Conservation (phyloP, 2,329 filamentous ascomycete genomes). For the Ophiosphaerella korrae region DNA sequence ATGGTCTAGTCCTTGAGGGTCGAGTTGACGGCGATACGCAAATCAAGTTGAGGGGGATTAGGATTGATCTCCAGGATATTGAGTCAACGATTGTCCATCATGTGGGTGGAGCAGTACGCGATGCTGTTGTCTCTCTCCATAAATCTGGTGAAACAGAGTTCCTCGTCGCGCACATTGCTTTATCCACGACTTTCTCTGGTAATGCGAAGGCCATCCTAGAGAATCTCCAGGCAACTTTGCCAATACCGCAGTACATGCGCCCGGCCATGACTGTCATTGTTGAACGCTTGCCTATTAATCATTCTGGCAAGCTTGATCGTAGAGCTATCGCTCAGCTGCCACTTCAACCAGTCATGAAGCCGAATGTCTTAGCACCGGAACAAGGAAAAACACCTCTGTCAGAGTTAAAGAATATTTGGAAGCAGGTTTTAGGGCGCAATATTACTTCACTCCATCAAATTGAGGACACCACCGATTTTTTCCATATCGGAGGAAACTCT, state of each 20-base stretch:
- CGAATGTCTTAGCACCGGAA: too few relatives aligned
- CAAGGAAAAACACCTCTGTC: too few relatives aligned
- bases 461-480: slow-evolving; percentile 16
- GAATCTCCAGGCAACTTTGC: too few relatives aligned
- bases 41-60: slow-evolving; percentile 54
- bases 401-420: slow-evolving; percentile 8
- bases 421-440: slow-evolving; percentile 16
- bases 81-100: slow-evolving; percentile 39
- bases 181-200: too few relatives aligned
- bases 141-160: too few relatives aligned
- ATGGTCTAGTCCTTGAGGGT: slow-evolving; percentile 42
- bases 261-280: slow-evolving; percentile 8
- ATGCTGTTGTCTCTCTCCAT: too few relatives aligned
- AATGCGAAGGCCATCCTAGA: too few relatives aligned
- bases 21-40: slow-evolving; percentile 44
- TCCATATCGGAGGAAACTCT: slow-evolving; percentile 2
- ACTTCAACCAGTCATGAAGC: too few relatives aligned
- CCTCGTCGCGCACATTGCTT: too few relatives aligned
- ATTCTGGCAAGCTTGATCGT: slow-evolving; percentile 16
- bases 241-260: slow-evolving; percentile 43
- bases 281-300: slow-evolving; percentile 11
- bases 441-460: too few relatives aligned
- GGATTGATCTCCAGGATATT: slow-evolving; percentile 58
- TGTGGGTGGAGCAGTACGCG: too few relatives aligned
- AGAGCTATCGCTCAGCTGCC: too few relatives aligned